These are phyloP conservation scores for Colletotrichum lindemuthianum DNA, from an alignment of 2,329 filamentous ascomycete species.

Conservation along the genomic window DNA sequence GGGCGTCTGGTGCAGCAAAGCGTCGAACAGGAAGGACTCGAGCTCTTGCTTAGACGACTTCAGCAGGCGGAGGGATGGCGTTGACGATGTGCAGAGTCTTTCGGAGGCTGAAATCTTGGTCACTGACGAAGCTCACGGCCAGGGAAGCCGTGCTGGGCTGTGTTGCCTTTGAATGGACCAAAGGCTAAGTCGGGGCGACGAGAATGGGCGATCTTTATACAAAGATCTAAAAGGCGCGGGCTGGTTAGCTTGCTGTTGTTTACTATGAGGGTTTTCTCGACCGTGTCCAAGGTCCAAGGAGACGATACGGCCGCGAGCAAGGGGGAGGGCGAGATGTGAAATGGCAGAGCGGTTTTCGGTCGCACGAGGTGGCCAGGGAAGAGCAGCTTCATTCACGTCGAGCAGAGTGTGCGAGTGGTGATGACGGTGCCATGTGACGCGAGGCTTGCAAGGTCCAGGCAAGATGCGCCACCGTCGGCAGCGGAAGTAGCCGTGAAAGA, in stretches of 20 bases:
- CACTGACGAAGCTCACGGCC: constrained; percentile 71
- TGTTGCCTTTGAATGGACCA: constrained; percentile 74
- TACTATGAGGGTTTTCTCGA: constrained; percentile 17
- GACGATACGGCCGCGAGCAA: not conserved
- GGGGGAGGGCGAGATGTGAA: not conserved
- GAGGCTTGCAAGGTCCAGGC: constrained; percentile 13
- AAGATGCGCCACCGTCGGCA: constrained; percentile 9
- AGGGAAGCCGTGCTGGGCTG: constrained; percentile 67
- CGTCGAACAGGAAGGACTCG: constrained; percentile 62
- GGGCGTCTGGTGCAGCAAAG: constrained; percentile 55
- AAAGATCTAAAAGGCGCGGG: constrained; percentile 29
- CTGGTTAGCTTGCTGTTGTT: constrained; percentile 13
- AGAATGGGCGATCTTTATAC: constrained; percentile 30
- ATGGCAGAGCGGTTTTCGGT: constrained; percentile 19
- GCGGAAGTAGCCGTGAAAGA: constrained; percentile 4
- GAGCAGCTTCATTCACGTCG: not conserved
- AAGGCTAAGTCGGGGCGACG: constrained; percentile 59
- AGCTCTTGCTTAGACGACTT: constrained; percentile 57
- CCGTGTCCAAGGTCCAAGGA: too few relatives aligned
- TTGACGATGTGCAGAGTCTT: constrained; percentile 75
- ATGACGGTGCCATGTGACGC: constrained; percentile 34
- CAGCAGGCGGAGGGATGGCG: constrained; percentile 64
- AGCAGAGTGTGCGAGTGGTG: constrained; percentile 5
- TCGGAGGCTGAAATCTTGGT: constrained; percentile 76
- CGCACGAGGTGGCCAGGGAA: not conserved